These are phyloP conservation scores for Isabelozyma pseudorhagii DNA, from an alignment of 805 yeast genomes.

Conservation along the genomic window DNA sequence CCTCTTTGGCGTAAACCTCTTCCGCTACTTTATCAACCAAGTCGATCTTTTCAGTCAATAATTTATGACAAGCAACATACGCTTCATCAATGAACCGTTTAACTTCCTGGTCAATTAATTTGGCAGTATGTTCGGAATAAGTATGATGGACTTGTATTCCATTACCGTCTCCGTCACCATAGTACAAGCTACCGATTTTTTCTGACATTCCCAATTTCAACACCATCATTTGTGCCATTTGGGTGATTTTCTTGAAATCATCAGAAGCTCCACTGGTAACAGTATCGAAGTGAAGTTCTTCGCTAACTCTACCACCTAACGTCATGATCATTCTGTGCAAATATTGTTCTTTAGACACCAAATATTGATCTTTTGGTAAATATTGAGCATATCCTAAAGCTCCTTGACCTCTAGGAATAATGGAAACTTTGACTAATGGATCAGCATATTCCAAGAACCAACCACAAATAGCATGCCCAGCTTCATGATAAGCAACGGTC, in stretches of 20 bases:
- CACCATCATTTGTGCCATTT: constrained; percentile 88
- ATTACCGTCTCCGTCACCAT: constrained; percentile 47
- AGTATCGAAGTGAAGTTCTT: constrained; percentile 80
- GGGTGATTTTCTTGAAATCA: constrained; percentile 88
- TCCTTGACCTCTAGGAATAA: constrained; percentile 92
- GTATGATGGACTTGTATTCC: constrained; percentile 57
- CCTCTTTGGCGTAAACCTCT: constrained; percentile 68
- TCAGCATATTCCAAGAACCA: constrained; percentile 89
- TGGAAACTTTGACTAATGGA: constrained; percentile 88
- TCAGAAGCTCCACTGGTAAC: constrained; percentile 93
- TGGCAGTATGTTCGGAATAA: constrained; percentile 71
- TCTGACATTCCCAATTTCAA: constrained; percentile 85
- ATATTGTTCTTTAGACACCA: constrained; percentile 73
- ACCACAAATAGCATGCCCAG: constrained; percentile 96
- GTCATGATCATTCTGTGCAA: constrained; percentile 90
- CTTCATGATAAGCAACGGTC: constrained; percentile 92
- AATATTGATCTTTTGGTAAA: constrained; percentile 83
- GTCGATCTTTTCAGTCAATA: constrained; percentile 56
- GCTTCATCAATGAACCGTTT: constrained; percentile 65
- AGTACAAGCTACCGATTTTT: constrained; percentile 65
- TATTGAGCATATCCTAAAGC: constrained; percentile 96
- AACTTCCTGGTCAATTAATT: constrained; percentile 65
- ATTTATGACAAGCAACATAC: constrained; percentile 53
- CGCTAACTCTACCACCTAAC: constrained; percentile 88
- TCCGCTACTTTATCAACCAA: constrained; percentile 72